Evolutionary conservation across 1,284 basidiomycete species (phyloP), one percentile per base, ranked within the genome.

Genomic region (Trichosporon sp.): DNA sequence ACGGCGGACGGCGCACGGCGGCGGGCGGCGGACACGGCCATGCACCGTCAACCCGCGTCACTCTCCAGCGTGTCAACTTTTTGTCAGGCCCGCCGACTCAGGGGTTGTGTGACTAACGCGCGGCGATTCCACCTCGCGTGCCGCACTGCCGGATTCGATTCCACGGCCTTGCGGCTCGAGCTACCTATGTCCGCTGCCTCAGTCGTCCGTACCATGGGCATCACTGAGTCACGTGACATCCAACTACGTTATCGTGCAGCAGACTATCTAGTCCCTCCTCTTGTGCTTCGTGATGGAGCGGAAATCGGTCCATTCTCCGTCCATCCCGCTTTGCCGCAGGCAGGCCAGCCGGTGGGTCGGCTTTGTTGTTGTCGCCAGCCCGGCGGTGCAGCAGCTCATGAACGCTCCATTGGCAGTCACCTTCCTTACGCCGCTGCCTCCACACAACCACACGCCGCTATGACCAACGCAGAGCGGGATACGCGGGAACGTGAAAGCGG

Each of bases 401-500:
- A 44, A n/a, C 19, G 19, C 40, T 44, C 40, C 25, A 31, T 29
- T 31, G 25, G 11, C 49, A 31, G 27, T 9, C 14, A n/a, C 49
- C 7, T 29, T 14, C 25, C 11, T n/a, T 16, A 54, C 14, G 9
- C 49, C 16, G 25, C 25, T 31, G 25, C 27, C 9, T 27, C 16
- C 25, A 31, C 8, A 14, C 3, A 25, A 23, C 8, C 46, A 16
- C 7, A 54, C 34, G 27, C 25, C 21, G 27, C 49, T 11, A 54
- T 54, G 49, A 27, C 49, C 49, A 27, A 54, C 25, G 9, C 49
- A 8, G 49, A 54, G 49, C 49, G 49, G 21, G 49, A 54, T 54
- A 54, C 49, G 49, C 49, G 49, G 27, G 49, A 54, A 29, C 49
- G 49, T 27, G 49, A 54, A 16, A 54, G 49, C 52, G 49, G 61